Evolutionary conservation across 1,284 basidiomycete genomes (phyloP).

Genomic region (Agroathelia rolfsii): DNA sequence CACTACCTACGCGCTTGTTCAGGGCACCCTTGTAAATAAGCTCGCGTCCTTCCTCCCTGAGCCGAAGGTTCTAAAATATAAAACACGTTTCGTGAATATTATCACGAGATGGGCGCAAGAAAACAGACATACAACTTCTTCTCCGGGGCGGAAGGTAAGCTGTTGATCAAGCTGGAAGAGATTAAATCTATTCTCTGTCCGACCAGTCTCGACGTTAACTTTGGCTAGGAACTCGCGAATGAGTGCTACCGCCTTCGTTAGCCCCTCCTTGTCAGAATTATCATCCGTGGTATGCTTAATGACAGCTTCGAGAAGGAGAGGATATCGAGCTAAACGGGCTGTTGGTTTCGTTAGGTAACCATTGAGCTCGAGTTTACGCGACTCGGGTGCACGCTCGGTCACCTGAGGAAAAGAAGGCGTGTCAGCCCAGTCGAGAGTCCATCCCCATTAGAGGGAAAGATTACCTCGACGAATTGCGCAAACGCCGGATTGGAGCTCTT

Average conservation of each 20-base stretch:
- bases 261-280: constrained; percentile 74
- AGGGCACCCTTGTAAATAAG: constrained; percentile 91
- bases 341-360: constrained; percentile 98
- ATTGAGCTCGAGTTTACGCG: constrained; percentile 94
- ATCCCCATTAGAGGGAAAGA: constrained; percentile 17
- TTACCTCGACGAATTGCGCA: constrained; percentile 92
- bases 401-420: constrained; percentile 32
- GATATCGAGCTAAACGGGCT: constrained; percentile 92
- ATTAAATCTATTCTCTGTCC: constrained; percentile 90
- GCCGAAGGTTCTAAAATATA: constrained; percentile 61
- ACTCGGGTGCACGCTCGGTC: constrained; percentile 89
- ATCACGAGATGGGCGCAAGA: no score
- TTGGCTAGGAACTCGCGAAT: constrained; percentile 79
- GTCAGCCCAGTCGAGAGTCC: neutral
- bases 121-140: constrained; percentile 69
- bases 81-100: no score
- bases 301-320: constrained; percentile 87
- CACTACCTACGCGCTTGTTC: constrained; percentile 76
- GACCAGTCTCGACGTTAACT: constrained; percentile 89
- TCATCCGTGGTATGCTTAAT: constrained; percentile 90
- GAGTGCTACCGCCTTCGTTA: constrained; percentile 75
- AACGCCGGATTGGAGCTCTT: constrained; percentile 91
- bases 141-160: constrained; percentile 77
- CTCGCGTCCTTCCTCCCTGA: constrained; percentile 83
- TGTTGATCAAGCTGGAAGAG: constrained; percentile 85